Evolutionary conservation across 805 yeast genomes (phyloP).

Genomic region (Saccharomycopsis sp.): DNA sequence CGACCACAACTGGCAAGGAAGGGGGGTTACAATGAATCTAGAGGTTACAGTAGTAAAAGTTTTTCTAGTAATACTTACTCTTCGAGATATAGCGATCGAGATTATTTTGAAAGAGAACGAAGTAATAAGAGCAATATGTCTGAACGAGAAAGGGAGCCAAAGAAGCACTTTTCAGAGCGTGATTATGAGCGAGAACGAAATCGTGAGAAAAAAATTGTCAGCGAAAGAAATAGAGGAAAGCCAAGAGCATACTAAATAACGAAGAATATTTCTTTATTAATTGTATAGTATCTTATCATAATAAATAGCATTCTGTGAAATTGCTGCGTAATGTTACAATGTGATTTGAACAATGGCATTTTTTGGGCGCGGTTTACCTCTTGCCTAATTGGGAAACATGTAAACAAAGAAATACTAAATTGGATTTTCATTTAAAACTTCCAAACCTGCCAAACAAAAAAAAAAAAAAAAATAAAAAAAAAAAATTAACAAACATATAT

Average conservation of each 20-base stretch:
- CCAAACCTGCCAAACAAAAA: neutral
- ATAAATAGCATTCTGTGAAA: too few relatives aligned
- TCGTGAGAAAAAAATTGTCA: conserved; percentile 7
- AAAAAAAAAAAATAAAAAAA: too few relatives aligned
- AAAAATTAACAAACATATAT: too few relatives aligned
- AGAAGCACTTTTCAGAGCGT: neutral
- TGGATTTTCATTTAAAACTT: neutral
- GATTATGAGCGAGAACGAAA: conserved; percentile 7
- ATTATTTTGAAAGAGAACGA: conserved; percentile 8
- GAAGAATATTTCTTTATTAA: too few relatives aligned
- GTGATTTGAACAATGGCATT: too few relatives aligned
- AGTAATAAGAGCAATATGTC: neutral
- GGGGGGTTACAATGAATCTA: too few relatives aligned
- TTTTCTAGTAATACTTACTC: neutral
- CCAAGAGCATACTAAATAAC: conserved; percentile 11
- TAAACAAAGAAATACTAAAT: neutral
- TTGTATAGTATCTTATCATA: too few relatives aligned
- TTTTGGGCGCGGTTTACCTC: too few relatives aligned
- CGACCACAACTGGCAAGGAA: too few relatives aligned
- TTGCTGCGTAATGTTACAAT: too few relatives aligned
- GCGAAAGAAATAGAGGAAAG: conserved; percentile 7
- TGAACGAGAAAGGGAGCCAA: conserved; percentile 4
- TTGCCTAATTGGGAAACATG: neutral
- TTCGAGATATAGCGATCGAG: conserved; percentile 9
- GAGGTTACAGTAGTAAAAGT: too few relatives aligned